Conservation (phyloP, 2,329 filamentous ascomycete genomes). For the Cercospora janseana region DNA sequence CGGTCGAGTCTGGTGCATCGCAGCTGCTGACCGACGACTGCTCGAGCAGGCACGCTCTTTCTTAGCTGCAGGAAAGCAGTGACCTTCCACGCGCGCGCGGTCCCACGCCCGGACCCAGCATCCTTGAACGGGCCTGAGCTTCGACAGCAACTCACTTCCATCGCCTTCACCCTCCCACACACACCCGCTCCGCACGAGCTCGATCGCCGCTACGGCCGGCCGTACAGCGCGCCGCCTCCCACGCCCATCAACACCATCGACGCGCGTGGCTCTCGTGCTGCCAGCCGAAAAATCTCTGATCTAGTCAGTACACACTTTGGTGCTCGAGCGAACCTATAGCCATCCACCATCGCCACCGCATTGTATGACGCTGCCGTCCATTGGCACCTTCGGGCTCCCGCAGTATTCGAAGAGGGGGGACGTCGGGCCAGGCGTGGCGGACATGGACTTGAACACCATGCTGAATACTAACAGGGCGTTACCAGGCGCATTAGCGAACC, state of each 20-base stretch:
- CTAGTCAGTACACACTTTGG: constrained; percentile 28
- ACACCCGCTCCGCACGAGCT: constrained; percentile 7
- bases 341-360: constrained; percentile 16
- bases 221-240: constrained; percentile 2
- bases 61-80: constrained; percentile 16
- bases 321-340: constrained; percentile 18
- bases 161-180: constrained; percentile 19
- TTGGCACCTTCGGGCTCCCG: constrained; percentile 32
- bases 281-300: constrained; percentile 29
- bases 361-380: constrained; percentile 37
- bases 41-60: constrained; percentile 6
- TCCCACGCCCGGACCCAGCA: constrained; percentile 13
- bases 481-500: constrained; percentile 29
- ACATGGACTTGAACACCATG: constrained; percentile 40
- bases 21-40: constrained; percentile 13
- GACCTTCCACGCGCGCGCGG: constrained; percentile 15
- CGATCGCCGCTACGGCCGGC: constrained; percentile 8
- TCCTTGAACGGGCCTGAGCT: constrained; percentile 18
- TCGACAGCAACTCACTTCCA: constrained; percentile 15
- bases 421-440: constrained; percentile 34
- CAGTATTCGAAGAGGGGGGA: constrained; percentile 38
- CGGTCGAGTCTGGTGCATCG: not conserved
- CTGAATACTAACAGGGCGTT: constrained; percentile 41
- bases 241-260: constrained; percentile 12
- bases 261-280: constrained; percentile 25